Percentiles rank a stretch among this genome's conserved stretches.
Conservation (phyloP, 2,329 filamentous ascomycete genomes). For the Trichoderma sp. region DNA sequence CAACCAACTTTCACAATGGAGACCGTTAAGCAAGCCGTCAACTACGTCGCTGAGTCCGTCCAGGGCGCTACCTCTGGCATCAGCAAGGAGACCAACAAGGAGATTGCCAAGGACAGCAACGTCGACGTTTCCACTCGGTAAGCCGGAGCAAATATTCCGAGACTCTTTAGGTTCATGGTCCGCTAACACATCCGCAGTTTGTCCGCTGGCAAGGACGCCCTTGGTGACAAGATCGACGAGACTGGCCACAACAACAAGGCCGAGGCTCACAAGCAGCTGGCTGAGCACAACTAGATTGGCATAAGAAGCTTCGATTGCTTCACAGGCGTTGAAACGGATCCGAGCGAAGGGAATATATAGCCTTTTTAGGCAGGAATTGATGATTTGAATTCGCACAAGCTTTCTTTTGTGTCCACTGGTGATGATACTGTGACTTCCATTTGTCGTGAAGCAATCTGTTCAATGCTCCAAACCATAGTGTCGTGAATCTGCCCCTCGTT, state of each 20-base stretch:
- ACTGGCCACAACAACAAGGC: conserved; percentile 43
- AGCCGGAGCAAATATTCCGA: conserved; percentile 26
- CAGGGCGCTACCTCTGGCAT: conserved; percentile 58
- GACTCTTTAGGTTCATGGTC: too few relatives aligned
- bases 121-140: conserved; percentile 56
- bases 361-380: conserved; percentile 8
- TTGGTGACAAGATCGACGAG: conserved; percentile 52
- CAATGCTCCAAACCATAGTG: neutral
- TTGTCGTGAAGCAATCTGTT: neutral
- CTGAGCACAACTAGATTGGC: conserved; percentile 30
- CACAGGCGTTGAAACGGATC: conserved; percentile 1
- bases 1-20: conserved; percentile 48
- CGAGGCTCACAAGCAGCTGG: conserved; percentile 43
- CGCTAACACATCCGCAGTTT: conserved; percentile 41
- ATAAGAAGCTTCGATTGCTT: neutral
- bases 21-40: conserved; percentile 60
- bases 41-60: conserved; percentile 69
- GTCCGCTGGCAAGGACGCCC: conserved; percentile 50
- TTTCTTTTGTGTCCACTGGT: neutral
- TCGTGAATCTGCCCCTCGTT: neutral
- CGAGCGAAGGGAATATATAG: neutral
- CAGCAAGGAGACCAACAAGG: conserved; percentile 72
- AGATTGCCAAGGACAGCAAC: conserved; percentile 64
- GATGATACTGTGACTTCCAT: neutral
- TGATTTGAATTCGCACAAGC: neutral